Percentiles rank a stretch among this genome's conserved stretches.
These are phyloP conservation scores for Rhododendron molle DNA, from an alignment of 148 eudicot species.

Conservation along the genomic window DNA sequence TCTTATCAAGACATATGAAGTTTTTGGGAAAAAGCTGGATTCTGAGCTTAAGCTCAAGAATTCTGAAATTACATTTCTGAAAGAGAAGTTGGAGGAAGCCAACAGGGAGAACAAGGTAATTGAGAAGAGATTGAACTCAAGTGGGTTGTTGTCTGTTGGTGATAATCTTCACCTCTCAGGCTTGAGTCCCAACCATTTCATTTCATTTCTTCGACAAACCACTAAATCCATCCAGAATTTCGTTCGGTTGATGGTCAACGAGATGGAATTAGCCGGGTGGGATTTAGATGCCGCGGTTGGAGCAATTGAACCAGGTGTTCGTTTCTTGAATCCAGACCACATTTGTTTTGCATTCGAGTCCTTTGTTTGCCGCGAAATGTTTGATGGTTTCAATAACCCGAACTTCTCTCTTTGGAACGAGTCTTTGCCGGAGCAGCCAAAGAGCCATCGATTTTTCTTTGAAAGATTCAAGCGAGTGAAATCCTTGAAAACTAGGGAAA, in stretches of 20 bases:
- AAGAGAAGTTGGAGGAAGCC: conserved; percentile 63
- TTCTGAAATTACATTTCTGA: conserved; percentile 66
- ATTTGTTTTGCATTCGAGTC: conserved; percentile 72
- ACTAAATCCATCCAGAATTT: conserved; percentile 60
- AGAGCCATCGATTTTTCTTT: conserved; percentile 43
- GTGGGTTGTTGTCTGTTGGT: conserved; percentile 50
- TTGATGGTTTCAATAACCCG: conserved; percentile 64
- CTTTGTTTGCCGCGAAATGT: conserved; percentile 75
- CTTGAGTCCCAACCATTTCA: conserved; percentile 60
- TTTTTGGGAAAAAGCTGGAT: conserved; percentile 60
- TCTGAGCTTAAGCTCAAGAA: conserved; percentile 62
- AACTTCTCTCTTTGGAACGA: conserved; percentile 47
- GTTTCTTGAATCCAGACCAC: conserved; percentile 47
- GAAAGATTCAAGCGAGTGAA: conserved; percentile 63
- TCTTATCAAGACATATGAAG: conserved; percentile 56
- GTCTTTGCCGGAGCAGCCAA: conserved; percentile 32
- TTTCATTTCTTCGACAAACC: conserved; percentile 47
- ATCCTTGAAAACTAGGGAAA: conserved; percentile 55
- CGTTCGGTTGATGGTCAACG: conserved; percentile 49
- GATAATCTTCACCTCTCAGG: conserved; percentile 60
- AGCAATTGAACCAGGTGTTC: conserved; percentile 65
- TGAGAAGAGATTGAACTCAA: conserved; percentile 71
- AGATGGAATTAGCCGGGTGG: conserved; percentile 83
- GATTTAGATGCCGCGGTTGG: conserved; percentile 61
- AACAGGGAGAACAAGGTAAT: conserved; percentile 56